phyloP scores from a whole-genome alignment of 2,329 filamentous ascomycete species.

The Neofusicoccum ribis region DNA sequence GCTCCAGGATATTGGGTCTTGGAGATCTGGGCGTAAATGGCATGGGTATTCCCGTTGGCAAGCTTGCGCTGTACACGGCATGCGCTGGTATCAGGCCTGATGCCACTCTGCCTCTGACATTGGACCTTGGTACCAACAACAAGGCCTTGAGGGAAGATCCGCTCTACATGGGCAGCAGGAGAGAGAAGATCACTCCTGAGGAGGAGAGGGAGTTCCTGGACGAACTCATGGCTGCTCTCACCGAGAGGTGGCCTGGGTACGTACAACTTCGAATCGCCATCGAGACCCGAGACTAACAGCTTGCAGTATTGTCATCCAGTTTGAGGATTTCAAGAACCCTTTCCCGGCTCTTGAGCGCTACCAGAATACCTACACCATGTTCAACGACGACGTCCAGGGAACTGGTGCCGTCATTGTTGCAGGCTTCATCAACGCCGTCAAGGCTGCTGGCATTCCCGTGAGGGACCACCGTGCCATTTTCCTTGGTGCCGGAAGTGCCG shows the following conservation, averaged over 20 bases:
- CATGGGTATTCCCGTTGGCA: slow-evolving; percentile 97
- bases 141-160: slow-evolving; percentile 69
- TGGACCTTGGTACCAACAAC: slow-evolving; percentile 66
- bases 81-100: slow-evolving; percentile 91
- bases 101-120: slow-evolving; percentile 61
- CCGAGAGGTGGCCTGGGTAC: slow-evolving; percentile 70
- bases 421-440: slow-evolving; percentile 74
- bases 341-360: slow-evolving; percentile 93
- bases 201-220: slow-evolving; percentile 92
- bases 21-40: slow-evolving; percentile 96
- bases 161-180: slow-evolving; percentile 87
- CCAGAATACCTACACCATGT: slow-evolving; percentile 85
- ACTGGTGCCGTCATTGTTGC: slow-evolving; percentile 93
- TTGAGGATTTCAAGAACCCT: slow-evolving; percentile 97
- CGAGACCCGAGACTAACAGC: slow-evolving; percentile 31
- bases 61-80: slow-evolving; percentile 90
- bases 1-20: slow-evolving; percentile 86
- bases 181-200: slow-evolving; percentile 73
- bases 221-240: slow-evolving; percentile 91
- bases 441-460: slow-evolving; percentile 78
- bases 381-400: slow-evolving; percentile 98
- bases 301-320: slow-evolving; percentile 74
- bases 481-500: slow-evolving; percentile 91
- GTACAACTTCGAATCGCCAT: slow-evolving; percentile 28
- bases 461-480: slow-evolving; percentile 95